A percentile compares a stretch with the other conserved stretches of the same genome.
Evolutionary conservation across 164 flowering plant species (phyloP).

Genomic region (Brasenia schreberi): DNA sequence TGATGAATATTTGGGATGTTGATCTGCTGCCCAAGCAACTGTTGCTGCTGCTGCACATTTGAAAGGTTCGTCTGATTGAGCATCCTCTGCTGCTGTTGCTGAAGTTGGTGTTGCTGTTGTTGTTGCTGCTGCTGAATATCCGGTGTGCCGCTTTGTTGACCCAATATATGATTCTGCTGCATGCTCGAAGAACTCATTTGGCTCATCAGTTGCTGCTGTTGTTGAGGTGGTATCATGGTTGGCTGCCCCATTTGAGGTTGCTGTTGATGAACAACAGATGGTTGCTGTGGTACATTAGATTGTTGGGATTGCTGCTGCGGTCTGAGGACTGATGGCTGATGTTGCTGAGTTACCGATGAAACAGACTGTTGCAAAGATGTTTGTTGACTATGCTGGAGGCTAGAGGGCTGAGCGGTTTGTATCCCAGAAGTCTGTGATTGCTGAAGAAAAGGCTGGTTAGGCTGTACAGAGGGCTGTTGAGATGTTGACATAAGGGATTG

Average conservation of each 20-base stretch:
- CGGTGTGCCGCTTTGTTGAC: slow-evolving; percentile 40
- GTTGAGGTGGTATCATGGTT: slow-evolving; percentile 33
- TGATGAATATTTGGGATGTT: slow-evolving; percentile 52
- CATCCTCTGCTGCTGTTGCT: slow-evolving; percentile 54
- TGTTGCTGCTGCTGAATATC: slow-evolving; percentile 45
- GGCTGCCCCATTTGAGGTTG: slow-evolving; percentile 46
- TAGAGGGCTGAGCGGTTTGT: slow-evolving; percentile 33
- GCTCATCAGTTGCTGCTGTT: slow-evolving; percentile 44
- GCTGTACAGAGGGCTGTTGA: slow-evolving; percentile 17
- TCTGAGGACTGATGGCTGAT: slow-evolving; percentile 52
- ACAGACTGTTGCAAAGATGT: slow-evolving; percentile 43
- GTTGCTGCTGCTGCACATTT: slow-evolving; percentile 19
- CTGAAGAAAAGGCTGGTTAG: slow-evolving; percentile 20
- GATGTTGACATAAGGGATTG: slow-evolving; percentile 40
- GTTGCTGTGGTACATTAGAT: slow-evolving; percentile 25
- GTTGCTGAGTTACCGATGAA: slow-evolving; percentile 53
- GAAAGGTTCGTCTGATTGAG: slow-evolving; percentile 32
- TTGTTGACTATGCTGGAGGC: slow-evolving; percentile 58
- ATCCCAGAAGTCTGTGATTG: slow-evolving; percentile 41
- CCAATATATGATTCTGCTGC: slow-evolving; percentile 50
- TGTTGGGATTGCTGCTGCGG: slow-evolving; percentile 37
- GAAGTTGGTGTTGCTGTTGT: slow-evolving; percentile 14
- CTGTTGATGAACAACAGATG: slow-evolving; percentile 41
- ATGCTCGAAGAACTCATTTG: slow-evolving; percentile 35
- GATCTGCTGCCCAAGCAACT: slow-evolving; percentile 23